These are phyloP conservation scores for Aspergillus sp. DNA, from an alignment of 2,329 filamentous ascomycete species.

Conservation along the genomic window DNA sequence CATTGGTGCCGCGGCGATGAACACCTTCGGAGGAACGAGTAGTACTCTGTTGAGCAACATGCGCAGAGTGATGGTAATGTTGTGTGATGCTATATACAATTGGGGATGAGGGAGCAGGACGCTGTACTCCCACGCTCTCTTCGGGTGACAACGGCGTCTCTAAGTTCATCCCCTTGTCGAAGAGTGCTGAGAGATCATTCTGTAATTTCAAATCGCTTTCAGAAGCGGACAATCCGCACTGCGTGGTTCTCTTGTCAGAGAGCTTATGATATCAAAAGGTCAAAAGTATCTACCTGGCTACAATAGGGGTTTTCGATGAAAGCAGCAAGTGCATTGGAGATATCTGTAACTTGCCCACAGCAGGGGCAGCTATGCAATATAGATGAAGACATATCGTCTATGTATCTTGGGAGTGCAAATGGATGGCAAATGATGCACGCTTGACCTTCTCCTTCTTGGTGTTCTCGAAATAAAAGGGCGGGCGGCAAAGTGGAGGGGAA, in stretches of 20 bases:
- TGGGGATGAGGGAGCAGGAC: conserved; percentile 35
- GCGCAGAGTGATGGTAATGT: conserved; percentile 81
- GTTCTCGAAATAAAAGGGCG: neutral
- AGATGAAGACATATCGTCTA: conserved; percentile 37
- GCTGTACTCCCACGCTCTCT: conserved; percentile 37
- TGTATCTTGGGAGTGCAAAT: neutral
- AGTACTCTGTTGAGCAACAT: conserved; percentile 56
- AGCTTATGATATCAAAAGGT: conserved; percentile 21
- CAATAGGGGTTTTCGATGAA: conserved; percentile 43
- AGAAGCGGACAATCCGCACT: conserved; percentile 46
- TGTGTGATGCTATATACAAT: conserved; percentile 75
- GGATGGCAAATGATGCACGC: neutral
- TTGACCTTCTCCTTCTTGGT: neutral
- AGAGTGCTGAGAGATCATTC: conserved; percentile 79
- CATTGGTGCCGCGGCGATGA: conserved; percentile 29
- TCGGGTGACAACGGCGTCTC: conserved; percentile 33
- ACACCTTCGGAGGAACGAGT: conserved; percentile 43
- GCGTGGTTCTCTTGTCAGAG: conserved; percentile 23
- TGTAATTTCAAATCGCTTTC: conserved; percentile 64
- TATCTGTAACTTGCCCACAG: conserved; percentile 41
- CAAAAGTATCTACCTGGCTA: conserved; percentile 39
- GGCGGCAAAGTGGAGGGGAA: neutral
- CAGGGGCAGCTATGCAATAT: conserved; percentile 42
- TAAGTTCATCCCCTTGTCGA: conserved; percentile 73
- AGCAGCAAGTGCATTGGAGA: conserved; percentile 36